Conservation (phyloP, 1,284 basidiomycete genomes). For the Ustilago tritici region DNA sequence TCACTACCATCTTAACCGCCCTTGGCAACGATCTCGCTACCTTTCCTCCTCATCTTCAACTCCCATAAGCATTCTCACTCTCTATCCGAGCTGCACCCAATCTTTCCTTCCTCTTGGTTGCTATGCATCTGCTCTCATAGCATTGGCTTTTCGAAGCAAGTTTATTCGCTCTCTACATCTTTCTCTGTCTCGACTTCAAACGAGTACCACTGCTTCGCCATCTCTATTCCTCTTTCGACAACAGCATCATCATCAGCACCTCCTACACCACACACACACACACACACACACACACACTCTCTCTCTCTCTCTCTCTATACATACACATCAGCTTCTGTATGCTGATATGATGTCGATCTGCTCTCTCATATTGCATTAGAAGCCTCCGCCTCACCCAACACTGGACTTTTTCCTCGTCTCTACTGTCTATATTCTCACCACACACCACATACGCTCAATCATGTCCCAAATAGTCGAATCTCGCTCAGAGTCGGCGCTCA, state of each 20-base stretch:
- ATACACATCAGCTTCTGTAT: conserved; percentile 20
- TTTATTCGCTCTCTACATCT: conserved; percentile 3
- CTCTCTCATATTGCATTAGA: conserved; percentile 21
- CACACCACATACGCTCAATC: conserved; percentile 1
- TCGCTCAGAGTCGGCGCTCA: conserved; percentile 23
- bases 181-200: background rate
- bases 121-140: conserved; percentile 38
- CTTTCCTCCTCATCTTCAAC: background rate
- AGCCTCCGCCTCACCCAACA: background rate
- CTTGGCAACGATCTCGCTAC: background rate
- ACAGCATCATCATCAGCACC: background rate
- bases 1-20: background rate
- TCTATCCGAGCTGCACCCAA: background rate
- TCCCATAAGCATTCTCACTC: background rate
- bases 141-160: conserved; percentile 34
- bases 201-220: background rate
- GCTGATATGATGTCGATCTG: conserved; percentile 41
- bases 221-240: background rate
- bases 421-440: background rate
- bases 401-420: background rate
- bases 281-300: too few species aligned
- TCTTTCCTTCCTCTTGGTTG: conserved; percentile 10
- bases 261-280: background rate
- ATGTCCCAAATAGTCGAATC: conserved; percentile 30
- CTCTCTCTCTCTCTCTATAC: background rate